These are phyloP conservation scores for Zalaria obscura DNA, from an alignment of 2,329 filamentous ascomycete genomes.

Conservation along the genomic window DNA sequence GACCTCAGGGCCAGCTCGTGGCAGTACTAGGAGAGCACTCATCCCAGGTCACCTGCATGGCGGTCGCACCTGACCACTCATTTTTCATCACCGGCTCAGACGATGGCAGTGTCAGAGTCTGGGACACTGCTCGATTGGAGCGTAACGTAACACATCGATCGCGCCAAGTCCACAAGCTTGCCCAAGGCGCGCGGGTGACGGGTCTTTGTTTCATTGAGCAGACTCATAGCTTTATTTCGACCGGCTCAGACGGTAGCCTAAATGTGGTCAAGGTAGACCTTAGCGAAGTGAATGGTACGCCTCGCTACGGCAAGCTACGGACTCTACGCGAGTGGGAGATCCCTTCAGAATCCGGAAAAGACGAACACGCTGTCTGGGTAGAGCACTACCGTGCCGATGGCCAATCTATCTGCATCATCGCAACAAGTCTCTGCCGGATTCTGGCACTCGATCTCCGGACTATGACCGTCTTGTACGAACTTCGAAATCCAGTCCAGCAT, in stretches of 20 bases:
- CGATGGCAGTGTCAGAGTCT: constrained; percentile 80
- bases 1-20: constrained; percentile 68
- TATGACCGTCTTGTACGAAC: constrained; percentile 66
- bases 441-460: constrained; percentile 74
- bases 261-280: constrained; percentile 78
- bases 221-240: constrained; percentile 86
- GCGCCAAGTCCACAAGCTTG: constrained; percentile 70
- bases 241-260: constrained; percentile 77
- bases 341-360: constrained; percentile 2
- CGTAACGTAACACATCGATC: constrained; percentile 81
- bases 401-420: constrained; percentile 69
- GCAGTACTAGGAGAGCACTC: constrained; percentile 82
- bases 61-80: constrained; percentile 73
- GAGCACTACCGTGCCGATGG: constrained; percentile 80
- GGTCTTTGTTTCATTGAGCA: constrained; percentile 84
- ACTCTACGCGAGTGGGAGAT: constrained; percentile 72
- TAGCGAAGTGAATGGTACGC: constrained; percentile 32
- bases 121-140: constrained; percentile 83
- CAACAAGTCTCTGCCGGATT: constrained; percentile 74
- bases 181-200: constrained; percentile 55
- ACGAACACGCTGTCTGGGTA: constrained; percentile 73
- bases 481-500: constrained; percentile 83
- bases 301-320: constrained; percentile 63
- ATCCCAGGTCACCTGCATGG: constrained; percentile 66
- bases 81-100: constrained; percentile 94